Evolutionary conservation across 306 rosid genomes (phyloP).

Genomic region (Castanopsis chinensis): DNA sequence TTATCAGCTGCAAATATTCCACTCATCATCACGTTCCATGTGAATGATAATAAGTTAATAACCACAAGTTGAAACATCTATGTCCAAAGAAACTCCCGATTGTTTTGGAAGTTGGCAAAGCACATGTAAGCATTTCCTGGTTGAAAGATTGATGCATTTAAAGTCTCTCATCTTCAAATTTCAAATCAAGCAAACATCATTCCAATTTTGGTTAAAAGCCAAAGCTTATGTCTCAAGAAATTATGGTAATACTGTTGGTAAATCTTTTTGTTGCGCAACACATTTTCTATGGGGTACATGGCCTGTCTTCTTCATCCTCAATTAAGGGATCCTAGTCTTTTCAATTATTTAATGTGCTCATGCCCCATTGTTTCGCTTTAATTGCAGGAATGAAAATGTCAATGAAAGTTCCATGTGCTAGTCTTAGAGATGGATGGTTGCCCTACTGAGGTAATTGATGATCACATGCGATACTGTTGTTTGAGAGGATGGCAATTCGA

Average conservation of each 20-base stretch:
- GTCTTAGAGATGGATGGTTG: too few species aligned
- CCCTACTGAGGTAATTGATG: too few species aligned
- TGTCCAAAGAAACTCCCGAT: constrained; percentile 10
- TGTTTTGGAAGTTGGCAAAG: neutral
- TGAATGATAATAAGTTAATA: constrained; percentile 6
- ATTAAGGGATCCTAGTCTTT: too few species aligned
- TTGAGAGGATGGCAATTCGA: too few species aligned
- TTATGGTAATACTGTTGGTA: constrained; percentile 6
- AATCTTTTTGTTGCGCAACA: neutral
- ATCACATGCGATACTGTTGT: too few species aligned
- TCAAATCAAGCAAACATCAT: neutral
- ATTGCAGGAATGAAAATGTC: neutral
- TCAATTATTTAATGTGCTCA: neutral
- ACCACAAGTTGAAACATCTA: constrained; percentile 25
- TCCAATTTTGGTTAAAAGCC: constrained; percentile 1
- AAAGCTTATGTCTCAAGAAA: constrained; percentile 27
- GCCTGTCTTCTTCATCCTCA: constrained; percentile 11
- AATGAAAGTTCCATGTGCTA: constrained; percentile 6
- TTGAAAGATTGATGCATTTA: constrained; percentile 19
- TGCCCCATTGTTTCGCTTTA: neutral
- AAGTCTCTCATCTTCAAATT: constrained; percentile 11
- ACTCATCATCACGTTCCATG: neutral
- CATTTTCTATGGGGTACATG: constrained; percentile 2
- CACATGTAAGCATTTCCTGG: constrained; percentile 6
- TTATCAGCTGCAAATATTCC: constrained; percentile 4